phyloP scores from a whole-genome alignment of 805 yeast genomes.

The Cyberlindnera petersonii region DNA sequence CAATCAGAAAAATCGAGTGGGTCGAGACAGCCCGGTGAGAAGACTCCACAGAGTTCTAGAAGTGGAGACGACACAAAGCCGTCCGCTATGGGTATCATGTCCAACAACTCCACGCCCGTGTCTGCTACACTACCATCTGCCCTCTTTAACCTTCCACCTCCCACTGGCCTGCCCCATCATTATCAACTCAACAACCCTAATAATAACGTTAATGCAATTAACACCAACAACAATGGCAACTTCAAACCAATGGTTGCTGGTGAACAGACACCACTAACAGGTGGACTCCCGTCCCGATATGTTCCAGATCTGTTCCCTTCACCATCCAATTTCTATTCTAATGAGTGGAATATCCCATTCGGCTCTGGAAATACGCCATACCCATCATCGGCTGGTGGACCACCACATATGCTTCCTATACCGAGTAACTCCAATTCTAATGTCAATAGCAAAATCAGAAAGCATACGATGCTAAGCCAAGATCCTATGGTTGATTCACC shows the following conservation, averaged over 20 bases:
- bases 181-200: constrained; percentile 15
- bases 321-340: constrained; percentile 70
- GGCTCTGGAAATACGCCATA: constrained; percentile 39
- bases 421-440: constrained; percentile 5
- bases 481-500: constrained; percentile 21
- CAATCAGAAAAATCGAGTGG: constrained; percentile 7
- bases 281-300: constrained; percentile 67
- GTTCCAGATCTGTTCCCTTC: constrained; percentile 74
- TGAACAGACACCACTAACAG: constrained; percentile 67
- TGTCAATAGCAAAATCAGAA: constrained; percentile 8
- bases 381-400: constrained; percentile 31
- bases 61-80: constrained; percentile 17
- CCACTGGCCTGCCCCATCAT: constrained; percentile 30
- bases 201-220: too few species aligned
- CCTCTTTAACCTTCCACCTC: constrained; percentile 32
- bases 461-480: constrained; percentile 11
- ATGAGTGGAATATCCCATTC: constrained; percentile 51
- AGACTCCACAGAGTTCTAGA: constrained; percentile 16
- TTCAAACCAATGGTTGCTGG: constrained; percentile 33
- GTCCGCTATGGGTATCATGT: constrained; percentile 17
- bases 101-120: constrained; percentile 29
- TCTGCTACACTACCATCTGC: constrained; percentile 33
- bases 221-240: constrained; percentile 16
- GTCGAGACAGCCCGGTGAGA: constrained; percentile 5
- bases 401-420: constrained; percentile 20